phyloP scores from a whole-genome alignment of 352 stramenopile genomes.

The Lagenidium giganteum region DNA sequence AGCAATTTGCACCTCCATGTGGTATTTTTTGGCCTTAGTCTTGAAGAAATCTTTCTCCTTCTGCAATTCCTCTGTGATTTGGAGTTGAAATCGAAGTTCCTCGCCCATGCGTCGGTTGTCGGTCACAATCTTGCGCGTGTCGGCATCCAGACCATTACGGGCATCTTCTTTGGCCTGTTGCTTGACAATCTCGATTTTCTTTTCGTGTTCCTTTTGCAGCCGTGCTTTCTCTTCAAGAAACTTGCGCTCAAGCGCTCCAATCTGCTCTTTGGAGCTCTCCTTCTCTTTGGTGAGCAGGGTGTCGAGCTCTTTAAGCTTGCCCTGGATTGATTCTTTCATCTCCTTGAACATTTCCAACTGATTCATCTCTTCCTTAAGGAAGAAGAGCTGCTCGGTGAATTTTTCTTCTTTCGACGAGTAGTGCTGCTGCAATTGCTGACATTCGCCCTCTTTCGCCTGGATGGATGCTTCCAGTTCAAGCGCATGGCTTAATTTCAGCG shows the following conservation, averaged over 20 bases:
- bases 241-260: conserved; percentile 78
- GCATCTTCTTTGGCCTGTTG: conserved; percentile 87
- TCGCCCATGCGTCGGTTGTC: conserved; percentile 92
- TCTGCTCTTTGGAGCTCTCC: conserved; percentile 41
- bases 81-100: conserved; percentile 89
- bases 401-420: conserved; percentile 43
- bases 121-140: conserved; percentile 89
- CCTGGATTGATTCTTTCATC: conserved; percentile 57
- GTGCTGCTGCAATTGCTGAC: conserved; percentile 39
- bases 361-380: conserved; percentile 58
- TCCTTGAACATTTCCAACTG: conserved; percentile 66
- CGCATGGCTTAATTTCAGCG: conserved; percentile 47
- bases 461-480: conserved; percentile 50
- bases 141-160: conserved; percentile 83
- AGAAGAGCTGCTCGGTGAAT: conserved; percentile 47
- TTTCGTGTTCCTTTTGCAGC: conserved; percentile 81
- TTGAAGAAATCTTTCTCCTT: conserved; percentile 74
- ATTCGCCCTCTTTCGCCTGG: conserved; percentile 37
- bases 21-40: conserved; percentile 40
- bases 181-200: conserved; percentile 81
- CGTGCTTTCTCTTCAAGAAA: conserved; percentile 85
- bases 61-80: conserved; percentile 88
- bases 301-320: conserved; percentile 58
- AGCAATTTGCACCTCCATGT: conserved; percentile 74
- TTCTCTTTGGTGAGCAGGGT: conserved; percentile 49